phyloP scores from a whole-genome alignment of 176 grass and related monocot species.

The Aegilops longissima region DNA sequence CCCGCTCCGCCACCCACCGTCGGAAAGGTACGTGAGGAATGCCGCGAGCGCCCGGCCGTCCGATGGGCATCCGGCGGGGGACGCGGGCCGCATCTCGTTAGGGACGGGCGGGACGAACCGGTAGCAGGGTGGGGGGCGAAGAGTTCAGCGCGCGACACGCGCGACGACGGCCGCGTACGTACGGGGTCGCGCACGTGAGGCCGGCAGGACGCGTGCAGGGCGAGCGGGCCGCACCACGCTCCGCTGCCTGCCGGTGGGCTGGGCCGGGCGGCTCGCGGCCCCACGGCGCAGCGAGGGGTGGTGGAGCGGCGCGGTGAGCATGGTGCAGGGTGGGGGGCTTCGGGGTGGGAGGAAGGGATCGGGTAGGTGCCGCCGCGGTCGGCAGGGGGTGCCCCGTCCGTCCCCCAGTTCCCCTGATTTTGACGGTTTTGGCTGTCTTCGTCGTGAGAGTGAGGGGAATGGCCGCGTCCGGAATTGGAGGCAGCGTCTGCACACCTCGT shows the following conservation, averaged over 20 bases:
- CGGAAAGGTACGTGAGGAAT: not conserved
- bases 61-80: constrained; percentile 15
- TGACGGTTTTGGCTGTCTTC: not conserved
- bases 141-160: constrained; percentile 21
- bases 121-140: not conserved
- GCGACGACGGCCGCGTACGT: not conserved
- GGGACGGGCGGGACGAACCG: not conserved
- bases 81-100: not conserved
- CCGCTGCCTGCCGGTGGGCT: constrained; percentile 9
- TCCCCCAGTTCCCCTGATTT: not conserved
- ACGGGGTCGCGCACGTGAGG: constrained; percentile 31
- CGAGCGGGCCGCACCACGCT: constrained; percentile 19
- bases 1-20: not conserved
- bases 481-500: not conserved
- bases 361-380: not conserved
- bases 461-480: not conserved
- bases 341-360: not conserved
- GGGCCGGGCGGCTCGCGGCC: not conserved
- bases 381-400: not conserved
- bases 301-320: not conserved
- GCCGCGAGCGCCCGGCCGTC: not conserved
- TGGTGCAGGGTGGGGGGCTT: not conserved
- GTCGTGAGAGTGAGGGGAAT: not conserved
- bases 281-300: not conserved
- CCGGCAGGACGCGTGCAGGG: constrained; percentile 22